Base-by-base conservation (phyloP, 192 early-diverging fungal genomes). In the Ambispora gerdemannii region DNA sequence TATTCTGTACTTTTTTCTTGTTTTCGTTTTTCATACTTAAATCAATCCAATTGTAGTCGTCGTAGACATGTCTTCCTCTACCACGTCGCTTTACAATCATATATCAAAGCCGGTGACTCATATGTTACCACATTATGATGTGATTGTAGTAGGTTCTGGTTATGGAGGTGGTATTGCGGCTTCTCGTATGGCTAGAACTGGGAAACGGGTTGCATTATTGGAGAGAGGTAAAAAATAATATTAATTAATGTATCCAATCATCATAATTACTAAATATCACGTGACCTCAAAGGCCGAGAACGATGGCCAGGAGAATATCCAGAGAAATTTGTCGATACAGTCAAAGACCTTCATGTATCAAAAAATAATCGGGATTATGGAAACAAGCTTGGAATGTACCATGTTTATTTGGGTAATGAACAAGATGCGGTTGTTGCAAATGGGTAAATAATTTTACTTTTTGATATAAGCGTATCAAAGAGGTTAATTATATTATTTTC, bases 221-320 rank as follows among this genome's bases (percentile, higher is more conserved):
- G 80, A 81, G 60, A 64, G 70, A 33, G 70, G 70, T 61, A 34
- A 59, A 20, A 25, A 63, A 47, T 25, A 0, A 43, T 15, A 11
- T 33, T 60, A 17, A 34, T 4, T 15, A 33, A 33, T 33, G 22
- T 55, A 28, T 10, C 20, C 28, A 13, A 30, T 19, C 27, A n/a
- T n/a, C 17, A 30, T 10, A 10, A 15, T 10, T 43, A 10, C 15
- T 10, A 6, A 6, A 6, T 43, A 43, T 43, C 38, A 43, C 38
- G 6, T 43, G 27, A 22, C n/a, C n/a, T n/a, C n/a, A 24, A 7
- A 72, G 80, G 80, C 2, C 61, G 79, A 56, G 80, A 81, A 71
- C 74, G 75, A 24, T 81, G 80, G 80, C 80, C 80, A 13, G 80
- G 80, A 8, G 80, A 81, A 38, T 81, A 70, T 60, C 80, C 80